Percentiles rank a stretch among this genome's conserved stretches.
phyloP scores from a whole-genome alignment of 2,329 filamentous ascomycete genomes.

The Rhinocladiella mackenziei region DNA sequence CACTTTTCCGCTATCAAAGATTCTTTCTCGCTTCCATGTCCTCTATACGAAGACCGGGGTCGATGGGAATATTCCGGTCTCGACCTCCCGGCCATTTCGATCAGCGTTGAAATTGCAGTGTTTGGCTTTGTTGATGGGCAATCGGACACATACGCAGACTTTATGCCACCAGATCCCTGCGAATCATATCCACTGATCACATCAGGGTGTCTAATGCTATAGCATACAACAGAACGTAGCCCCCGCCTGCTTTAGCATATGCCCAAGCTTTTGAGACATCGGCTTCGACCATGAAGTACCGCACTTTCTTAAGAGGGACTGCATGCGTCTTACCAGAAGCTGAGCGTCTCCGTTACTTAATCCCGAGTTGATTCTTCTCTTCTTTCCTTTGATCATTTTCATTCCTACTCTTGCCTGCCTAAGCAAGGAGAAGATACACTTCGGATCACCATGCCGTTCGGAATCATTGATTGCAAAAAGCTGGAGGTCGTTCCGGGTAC shows the following conservation, averaged over 20 bases:
- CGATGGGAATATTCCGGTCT: conserved; percentile 6
- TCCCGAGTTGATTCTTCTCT: neutral
- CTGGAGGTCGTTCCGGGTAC: conserved; percentile 34
- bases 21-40: no score
- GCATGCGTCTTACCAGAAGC: no score
- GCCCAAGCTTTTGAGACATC: no score
- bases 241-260: no score
- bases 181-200: neutral
- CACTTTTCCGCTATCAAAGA: no score
- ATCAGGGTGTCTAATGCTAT: neutral
- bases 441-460: conserved; percentile 31
- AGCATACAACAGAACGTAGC: neutral
- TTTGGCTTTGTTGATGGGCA: no score
- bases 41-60: no score
- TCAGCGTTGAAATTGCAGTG: neutral
- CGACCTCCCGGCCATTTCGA: neutral
- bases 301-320: no score
- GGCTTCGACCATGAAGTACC: no score
- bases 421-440: neutral
- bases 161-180: neutral
- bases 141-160: neutral
- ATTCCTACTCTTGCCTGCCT: neutral
- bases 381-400: neutral
- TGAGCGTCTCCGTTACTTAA: neutral
- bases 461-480: conserved; percentile 33